Percentiles rank a stretch among this genome's conserved stretches.
Evolutionary conservation across 768 basidiomycete genomes (phyloP).

Genomic region (Boletus speciosus): DNA sequence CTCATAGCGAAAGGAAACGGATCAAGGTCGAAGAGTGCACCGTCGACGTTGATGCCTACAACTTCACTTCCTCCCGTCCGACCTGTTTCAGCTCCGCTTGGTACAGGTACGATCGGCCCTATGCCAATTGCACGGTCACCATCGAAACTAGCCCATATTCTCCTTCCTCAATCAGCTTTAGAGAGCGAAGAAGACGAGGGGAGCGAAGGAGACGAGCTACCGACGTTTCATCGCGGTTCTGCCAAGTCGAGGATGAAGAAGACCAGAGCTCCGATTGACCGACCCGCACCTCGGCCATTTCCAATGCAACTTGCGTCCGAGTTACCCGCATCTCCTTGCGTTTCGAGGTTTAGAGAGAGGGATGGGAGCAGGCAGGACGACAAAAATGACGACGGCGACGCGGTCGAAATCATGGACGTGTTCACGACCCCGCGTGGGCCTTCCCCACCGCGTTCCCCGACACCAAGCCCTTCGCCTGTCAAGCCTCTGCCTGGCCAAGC

Average conservation of each 20-base stretch:
- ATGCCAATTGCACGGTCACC: neutral
- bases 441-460: conserved; percentile 22
- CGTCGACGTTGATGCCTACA: neutral
- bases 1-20: neutral
- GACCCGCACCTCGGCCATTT: conserved; percentile 22
- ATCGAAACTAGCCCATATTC: conserved; percentile 14
- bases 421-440: conserved; percentile 21
- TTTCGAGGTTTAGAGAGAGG: neutral
- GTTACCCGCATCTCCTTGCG: neutral
- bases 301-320: conserved; percentile 22
- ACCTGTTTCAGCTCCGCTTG: conserved; percentile 2
- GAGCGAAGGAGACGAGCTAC: conserved; percentile 13
- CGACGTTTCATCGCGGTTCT: conserved; percentile 18
- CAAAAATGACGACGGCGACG: neutral
- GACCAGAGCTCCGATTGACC: neutral
- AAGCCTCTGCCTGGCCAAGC: neutral
- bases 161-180: conserved; percentile 3
- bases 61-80: neutral
- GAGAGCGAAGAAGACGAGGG: conserved; percentile 13
- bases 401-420: conserved; percentile 15
- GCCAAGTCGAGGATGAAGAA: neutral
- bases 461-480: conserved; percentile 16
- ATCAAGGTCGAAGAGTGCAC: neutral
- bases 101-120: neutral
- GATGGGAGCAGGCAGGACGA: neutral